Evolutionary conservation across 1,284 basidiomycete genomes (phyloP), one percentile per base, ranked within the genome.

Genomic region (Nidula niveotomentosa): DNA sequence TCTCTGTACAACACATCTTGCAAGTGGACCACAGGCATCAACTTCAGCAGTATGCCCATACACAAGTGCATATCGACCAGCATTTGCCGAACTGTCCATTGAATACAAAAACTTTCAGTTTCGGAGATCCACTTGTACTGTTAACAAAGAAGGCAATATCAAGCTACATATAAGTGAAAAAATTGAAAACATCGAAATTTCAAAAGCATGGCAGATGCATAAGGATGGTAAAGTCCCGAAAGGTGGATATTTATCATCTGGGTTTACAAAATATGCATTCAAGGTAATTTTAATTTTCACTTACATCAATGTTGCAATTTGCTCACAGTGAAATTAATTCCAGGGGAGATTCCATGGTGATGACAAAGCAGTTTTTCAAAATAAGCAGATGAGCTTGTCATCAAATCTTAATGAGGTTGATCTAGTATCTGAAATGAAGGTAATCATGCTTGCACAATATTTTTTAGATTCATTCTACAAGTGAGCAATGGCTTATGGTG

Each of bases 241-340:
- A 6, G 57, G 58, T 51, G 60, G 56, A 13, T 65, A 64, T 36
- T 13, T 67, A 44, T 51, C 57, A 2, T 57, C 59, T 53, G 65
- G 64, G 5, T 54, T 61, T 3, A 46, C 18, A 23, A 46, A 46
- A 4, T 46, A 46, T 63, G 60, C 58, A 3, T 60, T 64, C 43
- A n/a, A 37, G 12, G 65, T 65, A 45, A 51, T 7, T 36, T n/a
- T n/a, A n/a, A 18, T 50, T 30, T 37, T 33, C 8, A 33, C 35
- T 50, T 36, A n/a, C n/a, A n/a, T n/a, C 52, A 8, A 41, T 35
- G 18, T 45, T 36, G 36, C 17, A 13, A 15, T 48, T 36, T 49
- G 45, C 18, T 35, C 48, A 33, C 43, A 36, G 9, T 9, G 18
- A n/a, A 46, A 13, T 23, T 12, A 13, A 46, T 18, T 46, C 2